phyloP scores from a whole-genome alignment of 1,139 yeast genomes.

The Kazachstania sp. region DNA sequence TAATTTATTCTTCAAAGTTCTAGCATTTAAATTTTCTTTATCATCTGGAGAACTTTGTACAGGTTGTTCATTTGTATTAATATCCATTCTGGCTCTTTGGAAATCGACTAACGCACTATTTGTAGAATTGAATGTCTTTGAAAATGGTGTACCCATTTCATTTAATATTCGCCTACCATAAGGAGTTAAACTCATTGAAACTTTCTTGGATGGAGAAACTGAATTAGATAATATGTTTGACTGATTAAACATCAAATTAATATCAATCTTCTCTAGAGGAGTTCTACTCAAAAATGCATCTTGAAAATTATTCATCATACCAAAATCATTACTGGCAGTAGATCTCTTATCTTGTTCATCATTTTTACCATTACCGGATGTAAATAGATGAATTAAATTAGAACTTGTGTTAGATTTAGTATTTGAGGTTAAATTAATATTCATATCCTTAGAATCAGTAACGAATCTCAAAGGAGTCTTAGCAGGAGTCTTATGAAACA shows the following conservation, averaged over 20 bases:
- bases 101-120: constrained; percentile 30
- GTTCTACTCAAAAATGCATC: constrained; percentile 12
- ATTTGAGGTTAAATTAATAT: constrained; percentile 1
- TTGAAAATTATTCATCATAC: constrained; percentile 1
- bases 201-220: constrained; percentile 25
- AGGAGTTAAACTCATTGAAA: constrained; percentile 27
- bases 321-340: constrained; percentile 5
- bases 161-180: constrained; percentile 25
- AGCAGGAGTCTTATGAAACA: constrained; percentile 29
- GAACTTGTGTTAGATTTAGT: constrained; percentile 6
- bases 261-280: constrained; percentile 27
- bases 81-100: constrained; percentile 28
- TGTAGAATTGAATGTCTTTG: constrained; percentile 14
- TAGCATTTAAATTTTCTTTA: background rate
- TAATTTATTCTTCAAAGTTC: background rate
- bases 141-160: constrained; percentile 28
- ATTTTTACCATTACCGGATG: constrained; percentile 5
- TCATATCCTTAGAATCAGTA: constrained; percentile 10
- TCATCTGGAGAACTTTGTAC: constrained; percentile 3
- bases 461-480: constrained; percentile 29
- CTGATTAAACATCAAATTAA: constrained; percentile 28
- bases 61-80: background rate
- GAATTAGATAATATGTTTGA: constrained; percentile 16
- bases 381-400: constrained; percentile 10
- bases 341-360: constrained; percentile 5